Evolutionary conservation across 345 rosid species (phyloP).

Genomic region (Balakata baccata): DNA sequence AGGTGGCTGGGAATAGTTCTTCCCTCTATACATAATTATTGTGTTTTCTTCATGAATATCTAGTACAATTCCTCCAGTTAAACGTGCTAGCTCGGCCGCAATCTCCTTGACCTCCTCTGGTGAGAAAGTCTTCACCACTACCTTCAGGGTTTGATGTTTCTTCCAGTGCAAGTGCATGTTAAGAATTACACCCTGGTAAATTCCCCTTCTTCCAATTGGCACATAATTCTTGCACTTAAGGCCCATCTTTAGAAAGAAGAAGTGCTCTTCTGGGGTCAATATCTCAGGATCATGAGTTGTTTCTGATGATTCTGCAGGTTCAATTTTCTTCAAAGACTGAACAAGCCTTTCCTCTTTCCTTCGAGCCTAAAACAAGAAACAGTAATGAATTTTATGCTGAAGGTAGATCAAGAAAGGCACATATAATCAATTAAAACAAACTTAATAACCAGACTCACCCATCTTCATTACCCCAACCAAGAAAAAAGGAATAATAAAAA

Average conservation of each 20-base stretch:
- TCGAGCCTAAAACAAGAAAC: constrained; percentile 50
- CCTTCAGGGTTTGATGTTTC: constrained; percentile 89
- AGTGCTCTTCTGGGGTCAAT: constrained; percentile 91
- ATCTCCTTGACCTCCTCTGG: constrained; percentile 86
- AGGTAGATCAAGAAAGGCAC: constrained; percentile 6
- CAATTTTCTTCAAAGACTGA: constrained; percentile 70
- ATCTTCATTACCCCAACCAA: background rate
- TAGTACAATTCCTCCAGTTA: constrained; percentile 87
- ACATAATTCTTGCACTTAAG: constrained; percentile 93
- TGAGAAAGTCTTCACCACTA: constrained; percentile 77
- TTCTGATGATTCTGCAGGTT: constrained; percentile 65
- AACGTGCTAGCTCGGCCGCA: constrained; percentile 73
- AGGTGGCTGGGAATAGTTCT: constrained; percentile 91
- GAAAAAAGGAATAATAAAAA: background rate
- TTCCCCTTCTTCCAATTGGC: constrained; percentile 83
- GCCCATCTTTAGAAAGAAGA: constrained; percentile 83
- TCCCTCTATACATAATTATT: constrained; percentile 88
- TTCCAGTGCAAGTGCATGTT: constrained; percentile 99
- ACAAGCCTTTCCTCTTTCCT: constrained; percentile 75
- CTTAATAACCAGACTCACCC: background rate
- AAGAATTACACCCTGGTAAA: constrained; percentile 91
- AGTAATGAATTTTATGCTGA: background rate
- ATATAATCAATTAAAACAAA: background rate
- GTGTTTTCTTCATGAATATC: constrained; percentile 77
- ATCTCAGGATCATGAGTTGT: constrained; percentile 89